phyloP scores from a whole-genome alignment of 1,139 yeast genomes.

The Chernovozyma sophiae-reginae region DNA sequence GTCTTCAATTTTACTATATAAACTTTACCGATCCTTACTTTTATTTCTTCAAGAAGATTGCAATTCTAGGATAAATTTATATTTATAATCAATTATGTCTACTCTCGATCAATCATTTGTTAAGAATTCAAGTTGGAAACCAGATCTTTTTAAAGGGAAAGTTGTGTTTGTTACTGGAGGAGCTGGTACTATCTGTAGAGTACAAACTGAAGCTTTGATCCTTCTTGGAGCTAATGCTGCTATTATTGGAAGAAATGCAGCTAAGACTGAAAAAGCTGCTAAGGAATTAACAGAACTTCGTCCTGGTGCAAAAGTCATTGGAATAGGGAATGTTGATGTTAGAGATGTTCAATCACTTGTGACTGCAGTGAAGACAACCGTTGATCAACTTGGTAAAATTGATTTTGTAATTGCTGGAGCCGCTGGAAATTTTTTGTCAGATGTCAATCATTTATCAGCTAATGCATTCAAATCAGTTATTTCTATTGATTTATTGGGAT shows the following conservation, averaged over 20 bases:
- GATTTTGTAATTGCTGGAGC: slow-evolving; percentile 95
- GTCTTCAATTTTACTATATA: too few relatives aligned
- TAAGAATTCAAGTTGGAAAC: slow-evolving; percentile 40
- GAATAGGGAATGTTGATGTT: slow-evolving; percentile 75
- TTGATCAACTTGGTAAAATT: slow-evolving; percentile 63
- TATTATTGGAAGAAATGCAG: slow-evolving; percentile 72
- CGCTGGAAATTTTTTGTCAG: slow-evolving; percentile 88
- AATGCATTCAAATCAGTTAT: slow-evolving; percentile 89
- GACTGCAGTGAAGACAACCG: slow-evolving; percentile 63
- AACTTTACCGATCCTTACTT: too few relatives aligned
- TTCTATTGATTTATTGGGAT: slow-evolving; percentile 82
- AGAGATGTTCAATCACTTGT: slow-evolving; percentile 58
- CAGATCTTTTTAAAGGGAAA: slow-evolving; percentile 72
- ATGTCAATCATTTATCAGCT: slow-evolving; percentile 71
- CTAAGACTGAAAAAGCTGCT: slow-evolving; percentile 68
- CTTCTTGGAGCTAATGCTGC: slow-evolving; percentile 85
- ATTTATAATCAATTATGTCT: slow-evolving; percentile 7
- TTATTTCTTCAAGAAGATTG: too few relatives aligned
- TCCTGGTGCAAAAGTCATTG: slow-evolving; percentile 64
- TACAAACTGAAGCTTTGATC: slow-evolving; percentile 83
- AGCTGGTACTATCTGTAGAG: slow-evolving; percentile 91
- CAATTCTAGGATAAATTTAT: background rate
- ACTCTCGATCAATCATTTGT: slow-evolving; percentile 27
- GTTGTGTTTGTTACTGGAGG: slow-evolving; percentile 95
- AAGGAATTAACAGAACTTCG: slow-evolving; percentile 57